Conservation (phyloP, 768 basidiomycete genomes). For the Rhizopogon vulgaris region DNA sequence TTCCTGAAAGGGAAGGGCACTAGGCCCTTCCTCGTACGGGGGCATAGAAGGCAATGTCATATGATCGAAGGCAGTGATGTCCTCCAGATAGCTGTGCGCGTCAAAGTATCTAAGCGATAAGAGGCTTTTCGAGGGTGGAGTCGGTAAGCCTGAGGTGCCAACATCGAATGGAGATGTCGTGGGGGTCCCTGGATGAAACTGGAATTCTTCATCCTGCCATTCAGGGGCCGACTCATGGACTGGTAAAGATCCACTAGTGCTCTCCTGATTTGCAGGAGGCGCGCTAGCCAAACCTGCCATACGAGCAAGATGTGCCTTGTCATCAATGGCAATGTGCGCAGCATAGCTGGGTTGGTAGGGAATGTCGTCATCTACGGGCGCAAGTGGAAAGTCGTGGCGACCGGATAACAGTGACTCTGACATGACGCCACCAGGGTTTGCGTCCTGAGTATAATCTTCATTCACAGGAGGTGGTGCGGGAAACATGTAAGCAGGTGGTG, state of each 20-base stretch:
- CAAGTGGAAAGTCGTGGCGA: conserved; percentile 1
- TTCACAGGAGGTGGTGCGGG: conserved; percentile 15
- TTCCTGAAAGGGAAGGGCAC: conserved; percentile 26
- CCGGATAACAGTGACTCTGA: conserved; percentile 7
- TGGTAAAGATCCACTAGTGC: conserved; percentile 8
- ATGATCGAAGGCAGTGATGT: background rate
- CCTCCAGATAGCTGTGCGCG: background rate
- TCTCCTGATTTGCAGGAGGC: conserved; percentile 31
- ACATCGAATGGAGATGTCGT: conserved; percentile 42
- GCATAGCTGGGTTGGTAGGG: conserved; percentile 27
- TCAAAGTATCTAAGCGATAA: background rate
- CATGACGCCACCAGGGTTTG: conserved; percentile 2
- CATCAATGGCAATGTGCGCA: conserved; percentile 64
- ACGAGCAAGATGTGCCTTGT: conserved; percentile 51
- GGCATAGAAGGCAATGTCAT: background rate
- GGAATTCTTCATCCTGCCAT: conserved; percentile 45
- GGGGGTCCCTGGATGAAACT: conserved; percentile 29
- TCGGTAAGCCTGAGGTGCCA: background rate
- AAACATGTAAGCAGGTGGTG: conserved; percentile 42
- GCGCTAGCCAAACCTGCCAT: conserved; percentile 47
- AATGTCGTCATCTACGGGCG: conserved; percentile 13
- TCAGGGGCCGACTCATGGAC: conserved; percentile 41
- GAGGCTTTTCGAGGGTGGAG: background rate
- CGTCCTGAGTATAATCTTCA: conserved; percentile 4
- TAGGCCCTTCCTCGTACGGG: conserved; percentile 3